These are phyloP conservation scores for Pythium phragmiticola DNA, from an alignment of 352 stramenopile species.

Conservation along the genomic window DNA sequence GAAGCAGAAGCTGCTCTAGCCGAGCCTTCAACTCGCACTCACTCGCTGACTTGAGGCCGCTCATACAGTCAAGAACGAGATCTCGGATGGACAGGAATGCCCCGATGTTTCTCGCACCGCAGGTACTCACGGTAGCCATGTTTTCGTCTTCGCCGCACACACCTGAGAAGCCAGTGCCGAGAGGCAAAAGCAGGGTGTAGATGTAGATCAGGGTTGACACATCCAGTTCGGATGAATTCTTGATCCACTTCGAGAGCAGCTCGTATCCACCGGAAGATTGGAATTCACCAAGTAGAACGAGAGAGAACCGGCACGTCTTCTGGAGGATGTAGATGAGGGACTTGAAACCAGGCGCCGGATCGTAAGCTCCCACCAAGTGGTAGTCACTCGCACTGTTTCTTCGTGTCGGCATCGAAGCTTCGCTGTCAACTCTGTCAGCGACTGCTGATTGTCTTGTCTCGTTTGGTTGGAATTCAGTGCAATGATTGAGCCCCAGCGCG, in stretches of 20 bases:
- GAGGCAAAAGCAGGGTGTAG: slow-evolving; percentile 51
- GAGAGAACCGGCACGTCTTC: slow-evolving; percentile 57
- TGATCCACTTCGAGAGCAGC: slow-evolving; percentile 44
- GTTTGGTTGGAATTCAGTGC: not conserved
- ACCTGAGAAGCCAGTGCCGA: slow-evolving; percentile 49
- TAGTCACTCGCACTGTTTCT: slow-evolving; percentile 12
- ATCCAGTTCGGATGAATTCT: slow-evolving; percentile 40
- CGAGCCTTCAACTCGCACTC: slow-evolving; percentile 10
- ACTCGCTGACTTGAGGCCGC: slow-evolving; percentile 20
- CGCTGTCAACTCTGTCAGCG: not conserved
- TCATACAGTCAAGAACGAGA: slow-evolving; percentile 57
- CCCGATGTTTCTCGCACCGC: slow-evolving; percentile 57
- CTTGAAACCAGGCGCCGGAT: slow-evolving; percentile 51
- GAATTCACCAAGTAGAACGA: slow-evolving; percentile 70
- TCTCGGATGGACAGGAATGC: slow-evolving; percentile 67
- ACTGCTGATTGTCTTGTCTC: slow-evolving; percentile 7
- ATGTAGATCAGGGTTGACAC: slow-evolving; percentile 50
- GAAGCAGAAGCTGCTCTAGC: slow-evolving; percentile 52
- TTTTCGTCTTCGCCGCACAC: slow-evolving; percentile 36
- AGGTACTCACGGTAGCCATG: slow-evolving; percentile 40
- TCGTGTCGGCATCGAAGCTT: not conserved
- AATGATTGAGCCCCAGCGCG: slow-evolving; percentile 49
- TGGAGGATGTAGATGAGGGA: slow-evolving; percentile 57
- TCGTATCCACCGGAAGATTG: slow-evolving; percentile 60
- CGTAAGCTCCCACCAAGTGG: slow-evolving; percentile 45